Conservation (phyloP, 1,284 basidiomycete genomes). For the Xerocomus amazonicus region DNA sequence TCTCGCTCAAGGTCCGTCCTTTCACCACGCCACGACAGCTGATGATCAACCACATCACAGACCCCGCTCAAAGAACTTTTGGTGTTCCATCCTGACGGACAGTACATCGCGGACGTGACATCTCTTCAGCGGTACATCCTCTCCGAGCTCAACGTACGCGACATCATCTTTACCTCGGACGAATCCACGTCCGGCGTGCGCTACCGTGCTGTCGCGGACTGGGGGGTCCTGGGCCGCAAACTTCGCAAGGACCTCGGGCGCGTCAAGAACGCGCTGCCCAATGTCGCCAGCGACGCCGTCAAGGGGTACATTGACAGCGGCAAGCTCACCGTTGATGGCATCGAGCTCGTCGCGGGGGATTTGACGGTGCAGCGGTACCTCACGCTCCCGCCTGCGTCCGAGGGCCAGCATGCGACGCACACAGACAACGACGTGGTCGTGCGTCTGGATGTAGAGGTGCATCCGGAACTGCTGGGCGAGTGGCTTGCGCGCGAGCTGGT, state of each 20-base stretch:
- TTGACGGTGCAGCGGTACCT: conserved; percentile 89
- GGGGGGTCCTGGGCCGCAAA: conserved; percentile 92
- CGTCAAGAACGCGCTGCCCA: conserved; percentile 86
- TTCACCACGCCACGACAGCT: background rate
- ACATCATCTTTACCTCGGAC: conserved; percentile 86
- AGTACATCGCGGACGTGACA: conserved; percentile 85
- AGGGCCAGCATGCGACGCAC: conserved; percentile 75
- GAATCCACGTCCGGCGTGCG: conserved; percentile 85
- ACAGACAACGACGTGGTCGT: conserved; percentile 96
- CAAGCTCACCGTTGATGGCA: conserved; percentile 84
- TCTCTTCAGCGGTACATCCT: conserved; percentile 87
- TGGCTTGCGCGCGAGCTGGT: conserved; percentile 89
- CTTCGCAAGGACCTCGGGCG: conserved; percentile 90
- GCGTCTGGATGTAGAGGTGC: conserved; percentile 84
- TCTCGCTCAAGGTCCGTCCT: conserved; percentile 79
- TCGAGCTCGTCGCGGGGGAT: conserved; percentile 87
- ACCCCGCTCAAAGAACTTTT: conserved; percentile 91
- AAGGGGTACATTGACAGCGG: conserved; percentile 78
- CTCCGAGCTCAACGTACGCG: conserved; percentile 94
- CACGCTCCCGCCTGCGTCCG: conserved; percentile 62
- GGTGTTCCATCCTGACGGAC: conserved; percentile 87
- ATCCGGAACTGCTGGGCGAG: conserved; percentile 85
- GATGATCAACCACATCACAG: conserved; percentile 37
- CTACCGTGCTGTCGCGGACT: conserved; percentile 93
- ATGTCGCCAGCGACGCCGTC: conserved; percentile 79